These are phyloP conservation scores for Spathaspora hagerdaliae DNA, from an alignment of 805 yeast genomes.

Conservation along the genomic window DNA sequence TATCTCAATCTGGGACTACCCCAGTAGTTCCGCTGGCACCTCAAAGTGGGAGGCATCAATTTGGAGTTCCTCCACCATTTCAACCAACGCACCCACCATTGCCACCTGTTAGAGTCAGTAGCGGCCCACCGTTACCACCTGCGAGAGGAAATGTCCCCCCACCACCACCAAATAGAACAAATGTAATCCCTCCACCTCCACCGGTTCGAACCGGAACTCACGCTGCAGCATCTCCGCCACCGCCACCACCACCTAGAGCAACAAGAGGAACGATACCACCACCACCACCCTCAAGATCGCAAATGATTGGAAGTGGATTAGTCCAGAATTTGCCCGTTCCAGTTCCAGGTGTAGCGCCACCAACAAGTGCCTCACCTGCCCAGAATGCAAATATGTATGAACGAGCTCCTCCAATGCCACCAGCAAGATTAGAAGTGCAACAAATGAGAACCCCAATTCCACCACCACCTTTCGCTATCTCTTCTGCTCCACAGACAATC, in stretches of 20 bases:
- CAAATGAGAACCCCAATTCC: slow-evolving; percentile 5
- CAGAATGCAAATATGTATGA: slow-evolving; percentile 14
- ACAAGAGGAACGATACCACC: slow-evolving; percentile 19
- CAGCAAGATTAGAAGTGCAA: slow-evolving; percentile 19
- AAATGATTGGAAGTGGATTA: slow-evolving; percentile 10
- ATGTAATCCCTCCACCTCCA: slow-evolving; percentile 24
- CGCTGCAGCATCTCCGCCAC: slow-evolving; percentile 17
- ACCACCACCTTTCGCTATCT: slow-evolving; percentile 7
- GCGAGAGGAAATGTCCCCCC: slow-evolving; percentile 10
- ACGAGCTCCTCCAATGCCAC: slow-evolving; percentile 11
- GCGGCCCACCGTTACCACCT: slow-evolving; percentile 5
- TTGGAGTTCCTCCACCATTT: slow-evolving; percentile 3
- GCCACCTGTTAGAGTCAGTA: no score
- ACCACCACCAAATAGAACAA: slow-evolving; percentile 13
- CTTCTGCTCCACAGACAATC: slow-evolving; percentile 15
- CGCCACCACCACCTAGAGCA: slow-evolving; percentile 18
- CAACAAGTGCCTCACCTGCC: slow-evolving; percentile 18
- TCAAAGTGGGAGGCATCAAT: not conserved
- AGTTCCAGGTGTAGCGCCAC: slow-evolving; percentile 8
- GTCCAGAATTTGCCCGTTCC: slow-evolving; percentile 13
- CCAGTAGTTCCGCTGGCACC: slow-evolving; percentile 14
- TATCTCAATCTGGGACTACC: no score
- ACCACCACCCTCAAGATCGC: slow-evolving; percentile 19
- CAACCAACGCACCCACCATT: not conserved
- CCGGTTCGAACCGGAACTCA: slow-evolving; percentile 21